These are phyloP conservation scores for Paracoccidioides brasiliensis DNA, from an alignment of 2,329 filamentous ascomycete genomes.

Conservation along the genomic window DNA sequence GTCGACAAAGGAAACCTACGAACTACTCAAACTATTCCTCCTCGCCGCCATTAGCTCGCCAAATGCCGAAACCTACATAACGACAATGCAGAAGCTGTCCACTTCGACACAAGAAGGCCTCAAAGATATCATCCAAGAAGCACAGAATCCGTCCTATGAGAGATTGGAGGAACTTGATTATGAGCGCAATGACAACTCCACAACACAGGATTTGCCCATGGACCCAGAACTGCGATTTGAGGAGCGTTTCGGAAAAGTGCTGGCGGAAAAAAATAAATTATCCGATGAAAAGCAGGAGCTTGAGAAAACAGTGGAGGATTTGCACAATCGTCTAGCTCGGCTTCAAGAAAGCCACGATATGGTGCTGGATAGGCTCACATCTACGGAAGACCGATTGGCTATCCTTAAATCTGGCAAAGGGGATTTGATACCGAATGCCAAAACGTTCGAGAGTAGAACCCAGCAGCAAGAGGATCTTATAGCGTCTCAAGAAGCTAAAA, in stretches of 20 bases:
- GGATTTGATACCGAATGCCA: conserved; percentile 35
- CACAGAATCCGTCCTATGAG: conserved; percentile 29
- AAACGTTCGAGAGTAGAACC: conserved; percentile 33
- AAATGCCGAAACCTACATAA: conserved; percentile 42
- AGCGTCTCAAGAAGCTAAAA: conserved; percentile 53
- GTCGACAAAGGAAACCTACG: conserved; percentile 31
- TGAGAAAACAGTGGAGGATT: conserved; percentile 35
- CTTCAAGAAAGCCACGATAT: conserved; percentile 38
- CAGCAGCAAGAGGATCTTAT: conserved; percentile 57
- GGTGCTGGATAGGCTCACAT: conserved; percentile 32
- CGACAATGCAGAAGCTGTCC: conserved; percentile 32
- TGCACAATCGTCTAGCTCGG: conserved; percentile 49
- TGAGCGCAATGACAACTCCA: conserved; percentile 20
- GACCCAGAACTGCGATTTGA: conserved; percentile 37
- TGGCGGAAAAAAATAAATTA: conserved; percentile 47
- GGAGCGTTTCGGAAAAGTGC: conserved; percentile 35
- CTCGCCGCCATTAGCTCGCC: conserved; percentile 50
- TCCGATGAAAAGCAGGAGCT: conserved; percentile 38
- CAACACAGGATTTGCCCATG: conserved; percentile 24
- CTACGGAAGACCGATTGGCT: conserved; percentile 39
- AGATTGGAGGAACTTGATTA: conserved; percentile 25
- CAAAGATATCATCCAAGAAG: conserved; percentile 36
- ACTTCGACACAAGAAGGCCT: conserved; percentile 33
- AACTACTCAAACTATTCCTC: conserved; percentile 51
- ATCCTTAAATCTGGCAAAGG: conserved; percentile 38